These are phyloP conservation scores for Metschnikowia bowlesiae DNA, from an alignment of 805 yeast genomes.

Conservation along the genomic window DNA sequence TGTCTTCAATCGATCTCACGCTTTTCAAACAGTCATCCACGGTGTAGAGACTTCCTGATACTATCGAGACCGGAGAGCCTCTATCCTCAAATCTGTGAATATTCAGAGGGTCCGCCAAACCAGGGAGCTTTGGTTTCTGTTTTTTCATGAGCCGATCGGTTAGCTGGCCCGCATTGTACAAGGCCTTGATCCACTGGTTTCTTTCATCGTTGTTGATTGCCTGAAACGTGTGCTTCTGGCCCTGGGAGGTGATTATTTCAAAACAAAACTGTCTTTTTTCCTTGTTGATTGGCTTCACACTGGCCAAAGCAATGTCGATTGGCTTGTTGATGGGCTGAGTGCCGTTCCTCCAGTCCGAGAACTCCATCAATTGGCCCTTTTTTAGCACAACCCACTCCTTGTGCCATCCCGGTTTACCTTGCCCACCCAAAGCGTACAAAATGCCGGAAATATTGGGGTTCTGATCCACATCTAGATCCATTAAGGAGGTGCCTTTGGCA, in stretches of 20 bases:
- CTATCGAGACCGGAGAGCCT: conserved; percentile 32
- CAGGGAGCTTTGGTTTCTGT: conserved; percentile 8
- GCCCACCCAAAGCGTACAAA: conserved; percentile 55
- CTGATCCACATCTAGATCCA: conserved; percentile 18
- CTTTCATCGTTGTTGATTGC: conserved; percentile 66
- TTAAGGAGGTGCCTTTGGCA: conserved; percentile 6
- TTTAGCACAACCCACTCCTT: conserved; percentile 79
- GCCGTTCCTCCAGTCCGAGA: conserved; percentile 76
- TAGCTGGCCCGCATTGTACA: conserved; percentile 55
- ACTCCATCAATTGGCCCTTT: conserved; percentile 66
- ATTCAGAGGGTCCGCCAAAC: conserved; percentile 16
- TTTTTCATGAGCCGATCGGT: conserved; percentile 14
- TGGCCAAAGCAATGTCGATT: conserved; percentile 65
- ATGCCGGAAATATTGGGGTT: conserved; percentile 43
- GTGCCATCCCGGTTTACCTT: conserved; percentile 73
- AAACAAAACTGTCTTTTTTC: conserved; percentile 59
- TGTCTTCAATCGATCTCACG: conserved; percentile 39
- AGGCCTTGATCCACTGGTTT: conserved; percentile 60
- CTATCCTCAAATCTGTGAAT: conserved; percentile 11
- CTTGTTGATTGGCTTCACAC: conserved; percentile 45
- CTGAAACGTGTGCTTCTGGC: conserved; percentile 66
- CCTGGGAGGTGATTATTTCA: conserved; percentile 68
- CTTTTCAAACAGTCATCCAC: conserved; percentile 26
- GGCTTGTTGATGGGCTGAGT: conserved; percentile 58
- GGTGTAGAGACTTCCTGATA: conserved; percentile 19